Evolutionary conservation across 2,329 filamentous ascomycete genomes (phyloP).

Genomic region (Elsinoe fawcettii): DNA sequence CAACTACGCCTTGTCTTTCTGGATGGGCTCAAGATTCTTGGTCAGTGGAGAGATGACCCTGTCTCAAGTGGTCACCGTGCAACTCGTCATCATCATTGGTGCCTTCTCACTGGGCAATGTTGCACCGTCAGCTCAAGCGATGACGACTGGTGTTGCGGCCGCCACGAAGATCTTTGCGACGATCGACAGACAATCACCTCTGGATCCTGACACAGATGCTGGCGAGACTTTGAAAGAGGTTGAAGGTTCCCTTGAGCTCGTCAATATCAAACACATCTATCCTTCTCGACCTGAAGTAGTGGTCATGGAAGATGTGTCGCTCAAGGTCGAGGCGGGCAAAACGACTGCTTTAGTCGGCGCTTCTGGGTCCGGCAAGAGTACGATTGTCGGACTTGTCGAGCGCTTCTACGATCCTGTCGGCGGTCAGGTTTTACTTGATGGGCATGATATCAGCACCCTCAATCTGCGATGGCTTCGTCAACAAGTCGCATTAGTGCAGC

Average conservation of each 20-base stretch:
- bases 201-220: slow-evolving; percentile 64
- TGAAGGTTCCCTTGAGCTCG: slow-evolving; percentile 70
- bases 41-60: slow-evolving; percentile 58
- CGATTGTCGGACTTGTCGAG: slow-evolving; percentile 86
- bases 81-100: slow-evolving; percentile 87
- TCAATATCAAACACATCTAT: slow-evolving; percentile 84
- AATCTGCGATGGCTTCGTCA: slow-evolving; percentile 88
- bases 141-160: slow-evolving; percentile 73
- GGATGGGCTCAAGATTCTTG: slow-evolving; percentile 73
- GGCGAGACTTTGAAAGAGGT: slow-evolving; percentile 68
- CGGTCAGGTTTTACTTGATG: slow-evolving; percentile 73
- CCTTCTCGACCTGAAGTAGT: slow-evolving; percentile 84
- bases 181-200: slow-evolving; percentile 77
- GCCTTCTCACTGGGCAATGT: slow-evolving; percentile 86
- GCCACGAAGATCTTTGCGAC: slow-evolving; percentile 89
- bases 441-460: slow-evolving; percentile 67
- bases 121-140: slow-evolving; percentile 76
- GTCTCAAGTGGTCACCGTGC: slow-evolving; percentile 68
- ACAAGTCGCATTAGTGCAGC: slow-evolving; percentile 85
- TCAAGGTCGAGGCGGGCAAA: slow-evolving; percentile 79
- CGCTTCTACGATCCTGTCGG: slow-evolving; percentile 87
- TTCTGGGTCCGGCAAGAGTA: slow-evolving; percentile 90
- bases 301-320: slow-evolving; percentile 75
- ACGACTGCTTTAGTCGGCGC: slow-evolving; percentile 89
- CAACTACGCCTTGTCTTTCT: slow-evolving; percentile 82